Conservation (phyloP, 768 basidiomycete species). For the Boletus pseudopeckii region DNA sequence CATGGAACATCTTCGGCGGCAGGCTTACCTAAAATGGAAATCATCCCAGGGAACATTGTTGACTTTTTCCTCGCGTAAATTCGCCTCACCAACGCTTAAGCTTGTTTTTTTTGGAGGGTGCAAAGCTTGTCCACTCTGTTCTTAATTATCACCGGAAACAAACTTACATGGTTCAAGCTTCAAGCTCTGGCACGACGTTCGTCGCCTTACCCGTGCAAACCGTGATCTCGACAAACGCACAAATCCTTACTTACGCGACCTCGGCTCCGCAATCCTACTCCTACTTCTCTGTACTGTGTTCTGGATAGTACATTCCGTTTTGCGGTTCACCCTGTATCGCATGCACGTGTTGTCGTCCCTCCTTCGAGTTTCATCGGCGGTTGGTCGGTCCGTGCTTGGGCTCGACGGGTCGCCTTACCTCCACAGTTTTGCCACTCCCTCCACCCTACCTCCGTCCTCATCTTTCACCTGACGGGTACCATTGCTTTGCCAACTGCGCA, state of each 20-base stretch:
- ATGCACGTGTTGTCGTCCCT: neutral
- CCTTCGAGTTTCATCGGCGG: too few species aligned
- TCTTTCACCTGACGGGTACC: neutral
- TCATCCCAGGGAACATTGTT: too few species aligned
- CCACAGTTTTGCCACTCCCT: neutral
- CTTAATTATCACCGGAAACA: too few species aligned
- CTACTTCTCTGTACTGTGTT: neutral
- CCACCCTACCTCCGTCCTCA: conserved; percentile 1
- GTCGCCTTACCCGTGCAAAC: too few species aligned
- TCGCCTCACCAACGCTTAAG: too few species aligned
- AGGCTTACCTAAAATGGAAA: too few species aligned
- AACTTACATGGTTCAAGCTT: too few species aligned
- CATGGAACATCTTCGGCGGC: too few species aligned
- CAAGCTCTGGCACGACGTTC: too few species aligned
- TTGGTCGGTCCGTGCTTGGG: neutral
- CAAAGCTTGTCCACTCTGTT: too few species aligned
- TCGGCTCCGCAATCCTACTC: neutral
- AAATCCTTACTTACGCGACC: neutral
- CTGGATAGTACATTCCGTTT: neutral
- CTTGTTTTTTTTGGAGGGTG: too few species aligned
- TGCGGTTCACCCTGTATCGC: neutral
- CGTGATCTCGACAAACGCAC: neutral
- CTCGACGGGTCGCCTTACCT: conserved; percentile 1
- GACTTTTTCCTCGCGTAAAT: too few species aligned
- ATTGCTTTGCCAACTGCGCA: neutral